A percentile compares a stretch with the other conserved stretches of the same genome.
Conservation (phyloP, 352 stramenopile species). For the Globisporangium uncinulatum region DNA sequence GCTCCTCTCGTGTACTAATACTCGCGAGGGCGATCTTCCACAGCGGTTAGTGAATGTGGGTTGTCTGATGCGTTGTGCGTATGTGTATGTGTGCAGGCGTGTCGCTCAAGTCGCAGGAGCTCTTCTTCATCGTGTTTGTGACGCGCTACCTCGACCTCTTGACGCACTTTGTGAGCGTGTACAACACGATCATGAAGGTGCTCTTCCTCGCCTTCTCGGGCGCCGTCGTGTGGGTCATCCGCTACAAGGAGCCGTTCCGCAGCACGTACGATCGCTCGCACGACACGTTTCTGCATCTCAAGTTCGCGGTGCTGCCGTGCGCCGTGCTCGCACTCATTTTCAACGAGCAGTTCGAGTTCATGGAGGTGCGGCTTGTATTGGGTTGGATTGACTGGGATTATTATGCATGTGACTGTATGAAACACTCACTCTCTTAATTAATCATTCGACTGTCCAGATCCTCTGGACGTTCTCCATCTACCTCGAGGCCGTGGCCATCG, state of each 20-base stretch:
- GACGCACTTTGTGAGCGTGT: conserved; percentile 92
- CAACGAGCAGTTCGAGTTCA: conserved; percentile 89
- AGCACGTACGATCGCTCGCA: conserved; percentile 98
- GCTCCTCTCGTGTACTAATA: not conserved
- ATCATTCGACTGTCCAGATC: conserved; percentile 35
- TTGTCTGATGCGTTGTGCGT: no score
- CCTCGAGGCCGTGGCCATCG: conserved; percentile 97
- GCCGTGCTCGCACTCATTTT: conserved; percentile 94
- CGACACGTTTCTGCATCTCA: conserved; percentile 98
- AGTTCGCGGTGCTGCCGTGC: conserved; percentile 97
- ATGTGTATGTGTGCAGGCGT: conserved; percentile 73
- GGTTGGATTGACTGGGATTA: no score
- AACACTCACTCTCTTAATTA: no score
- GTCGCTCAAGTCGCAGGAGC: conserved; percentile 98
- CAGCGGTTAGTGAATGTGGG: conserved; percentile 2
- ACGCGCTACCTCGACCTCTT: conserved; percentile 99
- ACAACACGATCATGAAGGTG: conserved; percentile 99
- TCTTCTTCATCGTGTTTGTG: conserved; percentile 99
- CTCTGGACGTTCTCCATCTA: conserved; percentile 99
- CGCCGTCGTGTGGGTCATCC: conserved; percentile 98
- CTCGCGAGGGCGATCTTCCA: not conserved
- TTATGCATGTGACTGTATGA: not conserved
- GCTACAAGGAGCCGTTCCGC: conserved; percentile 93
- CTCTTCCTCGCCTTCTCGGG: conserved; percentile 96
- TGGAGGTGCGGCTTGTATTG: conserved; percentile 43